phyloP scores from a whole-genome alignment of 1,139 yeast genomes.

The Pichia sp. region DNA sequence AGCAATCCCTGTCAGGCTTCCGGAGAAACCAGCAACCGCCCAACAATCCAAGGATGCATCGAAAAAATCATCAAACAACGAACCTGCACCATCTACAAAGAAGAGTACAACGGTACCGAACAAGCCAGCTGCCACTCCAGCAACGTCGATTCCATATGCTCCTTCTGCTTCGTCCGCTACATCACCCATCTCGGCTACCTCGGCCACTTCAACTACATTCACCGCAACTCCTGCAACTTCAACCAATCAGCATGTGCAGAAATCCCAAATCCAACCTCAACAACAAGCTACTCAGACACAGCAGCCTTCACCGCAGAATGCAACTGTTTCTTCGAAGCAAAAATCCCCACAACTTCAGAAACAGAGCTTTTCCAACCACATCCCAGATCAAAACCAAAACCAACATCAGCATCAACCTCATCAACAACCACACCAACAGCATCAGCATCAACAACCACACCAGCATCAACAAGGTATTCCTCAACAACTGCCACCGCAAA shows the following conservation, averaged over 20 bases:
- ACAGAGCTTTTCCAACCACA: constrained; percentile 52
- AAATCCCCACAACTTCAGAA: constrained; percentile 22
- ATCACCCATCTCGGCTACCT: background rate
- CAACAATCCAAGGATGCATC: background rate
- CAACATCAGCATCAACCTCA: constrained; percentile 23
- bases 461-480: constrained; percentile 13
- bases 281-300: background rate
- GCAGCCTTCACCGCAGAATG: background rate
- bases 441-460: constrained; percentile 11
- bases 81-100: background rate
- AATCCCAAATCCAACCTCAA: background rate
- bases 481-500: constrained; percentile 16
- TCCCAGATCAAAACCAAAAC: constrained; percentile 51
- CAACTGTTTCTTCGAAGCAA: background rate
- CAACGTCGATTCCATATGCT: background rate
- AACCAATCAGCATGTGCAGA: background rate
- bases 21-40: background rate
- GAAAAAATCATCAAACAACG: background rate
- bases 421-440: constrained; percentile 7
- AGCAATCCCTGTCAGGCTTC: background rate
- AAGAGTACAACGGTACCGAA: background rate
- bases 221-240: background rate
- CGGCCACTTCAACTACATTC: background rate
- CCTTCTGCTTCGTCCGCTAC: background rate
- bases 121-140: background rate